Base-by-base conservation (phyloP, 179 eudicot species). In the Pouteria campechiana region DNA sequence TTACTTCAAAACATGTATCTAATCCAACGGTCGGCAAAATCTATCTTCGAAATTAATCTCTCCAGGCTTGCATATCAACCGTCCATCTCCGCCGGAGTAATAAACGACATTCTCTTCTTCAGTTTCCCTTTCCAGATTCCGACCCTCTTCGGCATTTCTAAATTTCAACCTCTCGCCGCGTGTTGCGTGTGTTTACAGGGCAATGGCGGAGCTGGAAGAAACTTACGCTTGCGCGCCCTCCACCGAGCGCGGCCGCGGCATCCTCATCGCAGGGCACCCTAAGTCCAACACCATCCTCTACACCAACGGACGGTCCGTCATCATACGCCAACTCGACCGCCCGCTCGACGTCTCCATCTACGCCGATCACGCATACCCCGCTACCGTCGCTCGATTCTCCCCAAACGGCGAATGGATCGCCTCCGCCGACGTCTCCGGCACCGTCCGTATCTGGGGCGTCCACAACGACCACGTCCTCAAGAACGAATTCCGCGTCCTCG, bases 331-430 rank as follows among this genome's bases (percentile, higher is more conserved):
- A 60, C 93, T 92, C 14, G 86, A 77, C 53, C 70, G 81, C 7
- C 99, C 93, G 1, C 69, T 70, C 20, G 52, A 73, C 2, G 88
- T 76, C 16, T 32, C 54, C 21, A 85, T 92, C 8, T 92, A 92
- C 58, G 81, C 78, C 3, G 99, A 92, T 31, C 99, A 92, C 54
- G 85, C 77, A 0, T 92, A 92, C 49, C 92, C 72, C 0, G 80
- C 83, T 5, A 87, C 96, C 5, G 85, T 87, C 2, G 99, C 99
- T 3, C 62, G 99, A 1, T 87, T 57, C 62, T 90, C 99, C 0
- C 96, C 96, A 13, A 90, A 90, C 22, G 77, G 77, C 1, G 99
- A 90, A 60, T 90, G 99, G 99, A 69, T 87, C 59, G 99, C 96
- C 5, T 90, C 99, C 5, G 99, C 83, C 16, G 99, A 90, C 21